A percentile compares a stretch with the other conserved stretches of the same genome.
Conservation (phyloP, 1,139 yeast genomes). For the Kurtzmaniella quercitrusa region DNA sequence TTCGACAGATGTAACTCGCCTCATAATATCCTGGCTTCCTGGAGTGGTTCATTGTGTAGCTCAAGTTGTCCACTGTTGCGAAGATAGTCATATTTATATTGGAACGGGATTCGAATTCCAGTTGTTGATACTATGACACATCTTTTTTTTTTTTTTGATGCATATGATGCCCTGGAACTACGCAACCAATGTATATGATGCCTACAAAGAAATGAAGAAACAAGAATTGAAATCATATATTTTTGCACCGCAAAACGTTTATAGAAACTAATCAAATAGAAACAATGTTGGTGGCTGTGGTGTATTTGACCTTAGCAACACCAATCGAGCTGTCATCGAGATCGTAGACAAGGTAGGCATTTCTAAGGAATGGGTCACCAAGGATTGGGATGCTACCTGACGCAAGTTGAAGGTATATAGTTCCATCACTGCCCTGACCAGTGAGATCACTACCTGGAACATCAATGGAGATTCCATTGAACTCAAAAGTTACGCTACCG, state of each 20-base stretch:
- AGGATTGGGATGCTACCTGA: constrained; percentile 1
- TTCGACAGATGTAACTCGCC: constrained; percentile 10
- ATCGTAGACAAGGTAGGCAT: constrained; percentile 23
- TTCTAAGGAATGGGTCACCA: constrained; percentile 23
- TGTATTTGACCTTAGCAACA: constrained; percentile 18
- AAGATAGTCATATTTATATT: background rate
- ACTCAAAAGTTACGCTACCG: constrained; percentile 25
- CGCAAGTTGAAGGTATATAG: background rate
- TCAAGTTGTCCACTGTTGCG: background rate
- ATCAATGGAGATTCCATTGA: constrained; percentile 8
- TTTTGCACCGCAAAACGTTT: background rate
- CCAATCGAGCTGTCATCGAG: constrained; percentile 20
- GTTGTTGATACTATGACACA: background rate
- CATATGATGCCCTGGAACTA: no score
- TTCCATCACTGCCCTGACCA: background rate
- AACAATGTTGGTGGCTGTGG: constrained; percentile 7
- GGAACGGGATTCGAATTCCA: background rate
- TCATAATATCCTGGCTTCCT: constrained; percentile 11
- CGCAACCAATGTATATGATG: no score
- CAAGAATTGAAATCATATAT: background rate
- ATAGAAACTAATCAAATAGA: background rate
- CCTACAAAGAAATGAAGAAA: background rate
- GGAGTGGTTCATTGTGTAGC: constrained; percentile 1
- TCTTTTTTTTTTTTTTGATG: background rate
- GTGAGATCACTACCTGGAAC: constrained; percentile 10